These are phyloP conservation scores for Trametes hirsuta DNA, from an alignment of 1,284 basidiomycete species.

Conservation along the genomic window DNA sequence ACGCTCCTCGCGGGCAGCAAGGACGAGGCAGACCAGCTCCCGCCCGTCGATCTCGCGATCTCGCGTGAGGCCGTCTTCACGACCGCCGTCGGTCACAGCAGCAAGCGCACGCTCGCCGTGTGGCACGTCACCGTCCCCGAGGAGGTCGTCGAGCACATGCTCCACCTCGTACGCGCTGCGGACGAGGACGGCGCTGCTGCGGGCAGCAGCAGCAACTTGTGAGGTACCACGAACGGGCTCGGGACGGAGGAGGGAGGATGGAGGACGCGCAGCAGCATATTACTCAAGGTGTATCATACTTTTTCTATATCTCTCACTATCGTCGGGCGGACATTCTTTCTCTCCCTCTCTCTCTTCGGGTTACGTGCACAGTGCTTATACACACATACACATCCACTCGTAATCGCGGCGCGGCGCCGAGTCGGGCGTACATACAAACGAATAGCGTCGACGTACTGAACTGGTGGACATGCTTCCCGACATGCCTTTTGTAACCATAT, in stretches of 20 bases:
- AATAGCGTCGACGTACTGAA: neutral
- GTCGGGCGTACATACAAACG: neutral
- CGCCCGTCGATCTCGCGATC: conserved; percentile 67
- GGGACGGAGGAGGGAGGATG: too few relatives aligned
- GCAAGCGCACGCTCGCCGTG: conserved; percentile 84
- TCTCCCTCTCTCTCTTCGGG: neutral
- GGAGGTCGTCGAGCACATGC: conserved; percentile 75
- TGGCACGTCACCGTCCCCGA: conserved; percentile 87
- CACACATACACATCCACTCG: neutral
- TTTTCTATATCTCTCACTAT: neutral
- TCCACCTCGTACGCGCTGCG: conserved; percentile 47
- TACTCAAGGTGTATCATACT: conserved; percentile 9
- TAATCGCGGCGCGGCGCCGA: conserved; percentile 1
- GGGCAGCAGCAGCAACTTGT: conserved; percentile 25
- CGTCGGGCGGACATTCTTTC: conserved; percentile 1
- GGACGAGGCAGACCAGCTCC: conserved; percentile 36
- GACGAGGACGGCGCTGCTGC: conserved; percentile 1
- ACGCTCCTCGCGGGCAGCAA: conserved; percentile 48
- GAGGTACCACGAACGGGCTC: neutral
- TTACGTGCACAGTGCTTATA: neutral
- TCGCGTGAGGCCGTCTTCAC: conserved; percentile 79
- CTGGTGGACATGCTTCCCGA: neutral
- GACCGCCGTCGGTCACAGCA: conserved; percentile 84
- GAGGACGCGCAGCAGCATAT: neutral
- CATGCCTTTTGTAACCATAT: conserved; percentile 1